These are phyloP conservation scores for Carex sylvatica DNA, from an alignment of 202 grass and related monocot species.

Conservation along the genomic window DNA sequence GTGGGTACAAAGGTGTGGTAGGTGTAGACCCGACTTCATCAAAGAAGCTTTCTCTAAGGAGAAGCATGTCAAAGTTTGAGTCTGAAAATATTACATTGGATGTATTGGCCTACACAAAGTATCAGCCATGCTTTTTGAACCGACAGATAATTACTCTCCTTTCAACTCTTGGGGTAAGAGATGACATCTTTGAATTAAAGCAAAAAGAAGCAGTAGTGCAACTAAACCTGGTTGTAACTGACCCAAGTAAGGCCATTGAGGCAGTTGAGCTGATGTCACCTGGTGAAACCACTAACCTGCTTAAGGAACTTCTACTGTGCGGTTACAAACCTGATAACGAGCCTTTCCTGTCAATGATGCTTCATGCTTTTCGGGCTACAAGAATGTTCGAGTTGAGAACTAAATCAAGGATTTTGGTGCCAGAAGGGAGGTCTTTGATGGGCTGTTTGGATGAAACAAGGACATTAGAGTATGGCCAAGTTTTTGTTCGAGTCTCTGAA, in stretches of 20 bases:
- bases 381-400: conserved; percentile 70
- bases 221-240: conserved; percentile 60
- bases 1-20: conserved; percentile 87
- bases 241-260: conserved; percentile 52
- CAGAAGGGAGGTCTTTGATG: conserved; percentile 70
- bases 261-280: conserved; percentile 69
- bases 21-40: conserved; percentile 61
- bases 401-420: conserved; percentile 78
- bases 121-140: conserved; percentile 75
- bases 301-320: conserved; percentile 66
- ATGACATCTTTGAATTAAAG: conserved; percentile 63
- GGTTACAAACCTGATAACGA: conserved; percentile 73
- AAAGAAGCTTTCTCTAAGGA: conserved; percentile 71
- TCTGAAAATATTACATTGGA: conserved; percentile 74
- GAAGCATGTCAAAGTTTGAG: conserved; percentile 79
- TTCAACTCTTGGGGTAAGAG: conserved; percentile 64
- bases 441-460: conserved; percentile 89
- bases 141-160: conserved; percentile 85
- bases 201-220: conserved; percentile 52
- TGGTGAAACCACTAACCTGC: conserved; percentile 64
- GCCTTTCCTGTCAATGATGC: conserved; percentile 81
- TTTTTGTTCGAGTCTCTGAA: conserved; percentile 65
- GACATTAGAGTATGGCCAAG: conserved; percentile 61
- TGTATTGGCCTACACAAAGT: conserved; percentile 91
- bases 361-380: conserved; percentile 70